Base-by-base conservation (phyloP, 2,329 filamentous ascomycete species). In the Cordyceps farinosa region DNA sequence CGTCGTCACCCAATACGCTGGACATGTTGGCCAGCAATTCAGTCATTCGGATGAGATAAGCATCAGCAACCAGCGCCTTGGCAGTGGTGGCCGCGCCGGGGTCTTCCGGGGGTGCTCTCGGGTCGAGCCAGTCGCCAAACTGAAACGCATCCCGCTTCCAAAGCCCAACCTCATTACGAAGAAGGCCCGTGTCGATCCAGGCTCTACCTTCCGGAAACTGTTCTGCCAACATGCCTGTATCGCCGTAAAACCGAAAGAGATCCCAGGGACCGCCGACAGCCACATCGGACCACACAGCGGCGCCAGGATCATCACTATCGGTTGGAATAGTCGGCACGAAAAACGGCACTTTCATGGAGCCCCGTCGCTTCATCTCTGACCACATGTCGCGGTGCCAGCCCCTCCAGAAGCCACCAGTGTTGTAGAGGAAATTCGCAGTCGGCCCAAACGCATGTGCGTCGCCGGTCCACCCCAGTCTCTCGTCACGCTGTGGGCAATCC, bases 401-500 rank as follows among this genome's bases (percentile, higher is more conserved):
- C 29, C 73, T 68, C 63, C 82, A 79, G 65, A 87, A 80, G 0
- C 80, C 82, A 0, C 76, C 71, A 1, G 80, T 79, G 66, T 85
- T 75, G 69, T 82, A 87, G 0, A 87, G 73, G 65, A 81, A 86
- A 56, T 77, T 81, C 0, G 82, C 78, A 0, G 82, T 80, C 0
- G 81, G 79, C 0, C 75, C 73, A 64, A 86, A 86, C 1, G 78
- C 76, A 44, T 80, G 79, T 8, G 77, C 73, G 65, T 84, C 80
- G 17, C 84, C 80, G 0, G 79, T 82, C 84, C 84, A 83, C 27
- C 80, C 80, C 6, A 85, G 70, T 0, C 82, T 76, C 70, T 85
- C 82, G 60, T 86, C 82, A 1, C 82, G 75, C 65, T 85, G 82
- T 0, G 83, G 83, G 66, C 82, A 85, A 67, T 87, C 85, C 0